phyloP scores from a whole-genome alignment of 345 rosid species.

The Citrus medica region DNA sequence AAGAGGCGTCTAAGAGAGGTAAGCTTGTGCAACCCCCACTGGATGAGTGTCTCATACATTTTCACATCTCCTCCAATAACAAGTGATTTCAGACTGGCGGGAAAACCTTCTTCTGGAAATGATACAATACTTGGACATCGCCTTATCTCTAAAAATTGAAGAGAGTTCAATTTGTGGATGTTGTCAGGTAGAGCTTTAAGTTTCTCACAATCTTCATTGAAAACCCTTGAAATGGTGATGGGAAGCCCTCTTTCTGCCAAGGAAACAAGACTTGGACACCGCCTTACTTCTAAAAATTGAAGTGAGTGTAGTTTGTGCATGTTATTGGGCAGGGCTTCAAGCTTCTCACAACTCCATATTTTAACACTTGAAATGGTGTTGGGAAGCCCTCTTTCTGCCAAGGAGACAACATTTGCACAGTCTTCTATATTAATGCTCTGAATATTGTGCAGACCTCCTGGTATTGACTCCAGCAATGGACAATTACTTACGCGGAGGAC shows the following conservation, averaged over 20 bases:
- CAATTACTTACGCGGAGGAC: fast-evolving
- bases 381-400: neutral
- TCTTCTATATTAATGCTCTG: too few species aligned
- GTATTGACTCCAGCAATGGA: neutral
- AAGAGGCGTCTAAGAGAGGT: too few species aligned
- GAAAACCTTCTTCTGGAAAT: neutral
- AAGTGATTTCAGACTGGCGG: neutral
- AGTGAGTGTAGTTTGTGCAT: neutral
- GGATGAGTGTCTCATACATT: neutral
- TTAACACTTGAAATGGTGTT: neutral
- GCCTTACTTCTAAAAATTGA: too few species aligned
- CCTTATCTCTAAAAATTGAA: too few species aligned
- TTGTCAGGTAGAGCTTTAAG: neutral
- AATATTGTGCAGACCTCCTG: too few species aligned
- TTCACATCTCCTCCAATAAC: neutral
- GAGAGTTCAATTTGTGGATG: neutral
- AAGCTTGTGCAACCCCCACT: neutral
- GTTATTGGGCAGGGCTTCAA: neutral
- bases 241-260: too few species aligned
- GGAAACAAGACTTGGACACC: too few species aligned
- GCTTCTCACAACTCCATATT: neutral
- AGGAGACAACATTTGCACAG: neutral
- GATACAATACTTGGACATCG: neutral
- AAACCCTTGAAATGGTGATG: too few species aligned
- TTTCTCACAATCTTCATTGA: neutral